Percentiles rank a stretch among this genome's conserved stretches.
Conservation (phyloP, 192 early-diverging fungal genomes). For the Entomortierella lignicola region DNA sequence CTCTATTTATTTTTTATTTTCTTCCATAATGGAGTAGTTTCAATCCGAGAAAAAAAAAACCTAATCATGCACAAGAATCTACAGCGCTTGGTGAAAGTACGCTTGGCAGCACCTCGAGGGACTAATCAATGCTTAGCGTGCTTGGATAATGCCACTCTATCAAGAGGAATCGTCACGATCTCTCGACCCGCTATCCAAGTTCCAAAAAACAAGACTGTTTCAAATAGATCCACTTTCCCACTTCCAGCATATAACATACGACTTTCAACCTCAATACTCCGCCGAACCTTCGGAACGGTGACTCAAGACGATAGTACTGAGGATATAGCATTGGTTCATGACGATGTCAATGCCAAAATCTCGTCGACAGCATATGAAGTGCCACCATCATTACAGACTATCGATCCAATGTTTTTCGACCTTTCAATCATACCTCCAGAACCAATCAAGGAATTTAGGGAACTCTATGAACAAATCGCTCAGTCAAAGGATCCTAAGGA, state of each 20-base stretch:
- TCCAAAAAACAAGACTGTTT: neutral
- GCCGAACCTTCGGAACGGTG: no score
- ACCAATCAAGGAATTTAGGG: conserved; percentile 21
- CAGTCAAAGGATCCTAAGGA: conserved; percentile 20
- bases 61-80: conserved; percentile 9
- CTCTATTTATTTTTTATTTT: neutral
- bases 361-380: neutral
- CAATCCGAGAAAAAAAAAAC: neutral
- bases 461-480: conserved; percentile 4
- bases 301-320: neutral
- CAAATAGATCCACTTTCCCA: neutral
- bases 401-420: conserved; percentile 8
- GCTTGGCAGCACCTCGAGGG: neutral
- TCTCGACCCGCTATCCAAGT: neutral
- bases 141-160: neutral
- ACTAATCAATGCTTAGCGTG: neutral
- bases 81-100: neutral
- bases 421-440: conserved; percentile 22
- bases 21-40: neutral
- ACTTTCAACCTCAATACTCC: no score
- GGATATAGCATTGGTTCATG: neutral
- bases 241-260: no score
- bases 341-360: neutral
- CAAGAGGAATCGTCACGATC: neutral
- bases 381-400: neutral